A percentile compares a stretch with the other conserved stretches of the same genome.
Conservation (phyloP, 768 basidiomycete genomes). For the Tulasnella sp. region DNA sequence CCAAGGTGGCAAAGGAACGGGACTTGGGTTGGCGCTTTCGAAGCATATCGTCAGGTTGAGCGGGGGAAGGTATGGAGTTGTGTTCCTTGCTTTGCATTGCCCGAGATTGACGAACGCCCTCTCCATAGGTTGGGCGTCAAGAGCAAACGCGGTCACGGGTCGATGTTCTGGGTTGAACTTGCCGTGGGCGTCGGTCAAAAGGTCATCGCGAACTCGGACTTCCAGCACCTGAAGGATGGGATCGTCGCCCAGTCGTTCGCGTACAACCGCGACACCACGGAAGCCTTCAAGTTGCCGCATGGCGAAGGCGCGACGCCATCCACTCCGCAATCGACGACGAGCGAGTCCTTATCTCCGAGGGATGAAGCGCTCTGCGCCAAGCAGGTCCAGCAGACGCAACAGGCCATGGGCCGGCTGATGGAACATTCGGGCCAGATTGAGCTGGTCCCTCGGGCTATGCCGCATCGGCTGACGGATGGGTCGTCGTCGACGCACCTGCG, state of each 20-base stretch:
- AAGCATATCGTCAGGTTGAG: conserved; percentile 50
- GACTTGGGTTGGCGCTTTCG: conserved; percentile 50
- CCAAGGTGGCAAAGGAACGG: conserved; percentile 51
- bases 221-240: conserved; percentile 15
- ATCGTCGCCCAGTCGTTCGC: conserved; percentile 10
- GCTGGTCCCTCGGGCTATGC: not conserved
- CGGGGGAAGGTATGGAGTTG: conserved; percentile 43
- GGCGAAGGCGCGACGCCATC: conserved; percentile 31
- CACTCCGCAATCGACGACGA: conserved; percentile 6
- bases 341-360: conserved; percentile 8
- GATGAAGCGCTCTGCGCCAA: conserved; percentile 69
- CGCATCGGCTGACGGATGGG: conserved; percentile 13
- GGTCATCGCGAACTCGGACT: conserved; percentile 14
- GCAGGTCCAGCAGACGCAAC: conserved; percentile 48
- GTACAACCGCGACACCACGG: not conserved
- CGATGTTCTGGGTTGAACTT: conserved; percentile 41
- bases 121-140: conserved; percentile 45
- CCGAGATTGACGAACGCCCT: too few relatives aligned
- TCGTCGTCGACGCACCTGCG: not conserved
- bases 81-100: too few relatives aligned
- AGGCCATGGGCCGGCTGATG: conserved; percentile 29
- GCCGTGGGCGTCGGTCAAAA: conserved; percentile 39
- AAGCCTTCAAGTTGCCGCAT: conserved; percentile 18
- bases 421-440: conserved; percentile 33
- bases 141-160: conserved; percentile 38